Evolutionary conservation across 1,284 basidiomycete species (phyloP).

Genomic region (Microbotryum silenes-acaulis): DNA sequence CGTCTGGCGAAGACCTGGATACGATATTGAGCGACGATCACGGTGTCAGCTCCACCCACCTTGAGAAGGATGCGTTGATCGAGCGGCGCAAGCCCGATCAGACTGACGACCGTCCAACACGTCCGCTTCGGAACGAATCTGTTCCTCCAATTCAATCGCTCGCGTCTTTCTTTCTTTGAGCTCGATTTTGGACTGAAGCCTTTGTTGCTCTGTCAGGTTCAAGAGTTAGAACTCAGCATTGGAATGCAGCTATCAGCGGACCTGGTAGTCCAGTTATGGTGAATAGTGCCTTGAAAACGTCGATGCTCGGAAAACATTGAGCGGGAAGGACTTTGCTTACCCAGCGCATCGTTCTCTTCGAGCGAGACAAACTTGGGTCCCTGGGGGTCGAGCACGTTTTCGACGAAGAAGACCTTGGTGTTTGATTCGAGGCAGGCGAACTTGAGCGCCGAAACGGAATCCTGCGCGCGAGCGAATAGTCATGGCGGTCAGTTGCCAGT

Average conservation of each 20-base stretch:
- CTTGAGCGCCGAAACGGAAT: conserved; percentile 29
- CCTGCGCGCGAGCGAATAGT: conserved; percentile 5
- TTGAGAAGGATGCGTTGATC: not conserved
- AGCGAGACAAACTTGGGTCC: conserved; percentile 9
- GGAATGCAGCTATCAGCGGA: too few relatives aligned
- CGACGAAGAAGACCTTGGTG: conserved; percentile 23
- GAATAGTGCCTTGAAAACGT: too few relatives aligned
- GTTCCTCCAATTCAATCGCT: conserved; percentile 16
- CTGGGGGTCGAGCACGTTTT: conserved; percentile 16
- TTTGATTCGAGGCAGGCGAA: conserved; percentile 31
- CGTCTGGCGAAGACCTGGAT: not conserved
- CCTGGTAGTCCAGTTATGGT: too few relatives aligned
- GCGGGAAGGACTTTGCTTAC: not conserved
- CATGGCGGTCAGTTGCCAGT: not conserved
- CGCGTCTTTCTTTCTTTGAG: conserved; percentile 16
- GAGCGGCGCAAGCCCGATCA: not conserved
- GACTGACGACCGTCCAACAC: conserved; percentile 17
- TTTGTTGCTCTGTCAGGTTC: conserved; percentile 1
- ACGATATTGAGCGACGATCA: not conserved
- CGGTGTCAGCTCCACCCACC: not conserved
- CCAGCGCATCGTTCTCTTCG: conserved; percentile 15
- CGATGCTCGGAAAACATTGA: too few relatives aligned
- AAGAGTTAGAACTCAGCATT: too few relatives aligned
- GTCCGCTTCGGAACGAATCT: conserved; percentile 21
- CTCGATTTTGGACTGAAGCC: conserved; percentile 7